Conservation (phyloP, 306 rosid genomes). For the Corylus americana region DNA sequence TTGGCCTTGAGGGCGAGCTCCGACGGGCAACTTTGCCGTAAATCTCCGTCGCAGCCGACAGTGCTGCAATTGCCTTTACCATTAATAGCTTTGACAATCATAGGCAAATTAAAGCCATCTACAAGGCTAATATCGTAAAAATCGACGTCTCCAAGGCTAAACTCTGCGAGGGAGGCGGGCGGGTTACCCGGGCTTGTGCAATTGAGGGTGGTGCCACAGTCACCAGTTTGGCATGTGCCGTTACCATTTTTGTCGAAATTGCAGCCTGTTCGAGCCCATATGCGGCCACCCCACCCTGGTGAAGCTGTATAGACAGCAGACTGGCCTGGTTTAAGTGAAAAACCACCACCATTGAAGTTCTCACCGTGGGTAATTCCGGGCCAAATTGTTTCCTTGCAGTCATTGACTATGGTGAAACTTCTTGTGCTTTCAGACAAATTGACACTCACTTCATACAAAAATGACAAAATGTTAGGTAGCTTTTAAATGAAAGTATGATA, state of each 20-base stretch:
- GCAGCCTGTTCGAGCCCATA: conserved; percentile 69
- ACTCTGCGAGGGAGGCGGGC: conserved; percentile 56
- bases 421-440: conserved; percentile 31
- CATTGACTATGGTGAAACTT: conserved; percentile 50
- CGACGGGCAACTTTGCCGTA: conserved; percentile 54
- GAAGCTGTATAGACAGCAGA: conserved; percentile 48
- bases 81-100: conserved; percentile 46
- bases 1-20: conserved; percentile 38
- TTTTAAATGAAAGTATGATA: background rate
- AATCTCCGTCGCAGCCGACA: conserved; percentile 58
- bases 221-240: conserved; percentile 61
- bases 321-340: conserved; percentile 44
- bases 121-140: conserved; percentile 67
- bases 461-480: background rate
- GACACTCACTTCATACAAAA: conserved; percentile 29
- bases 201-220: conserved; percentile 48
- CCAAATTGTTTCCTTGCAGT: conserved; percentile 67
- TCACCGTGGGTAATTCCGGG: conserved; percentile 52
- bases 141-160: conserved; percentile 48
- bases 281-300: conserved; percentile 52
- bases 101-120: conserved; percentile 68
- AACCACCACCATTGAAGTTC: conserved; percentile 49
- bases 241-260: conserved; percentile 50
- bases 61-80: conserved; percentile 59
- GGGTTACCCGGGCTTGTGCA: conserved; percentile 52